phyloP scores from a whole-genome alignment of 2,329 filamentous ascomycete genomes.

The Chrysoporthe deuterocubensis region DNA sequence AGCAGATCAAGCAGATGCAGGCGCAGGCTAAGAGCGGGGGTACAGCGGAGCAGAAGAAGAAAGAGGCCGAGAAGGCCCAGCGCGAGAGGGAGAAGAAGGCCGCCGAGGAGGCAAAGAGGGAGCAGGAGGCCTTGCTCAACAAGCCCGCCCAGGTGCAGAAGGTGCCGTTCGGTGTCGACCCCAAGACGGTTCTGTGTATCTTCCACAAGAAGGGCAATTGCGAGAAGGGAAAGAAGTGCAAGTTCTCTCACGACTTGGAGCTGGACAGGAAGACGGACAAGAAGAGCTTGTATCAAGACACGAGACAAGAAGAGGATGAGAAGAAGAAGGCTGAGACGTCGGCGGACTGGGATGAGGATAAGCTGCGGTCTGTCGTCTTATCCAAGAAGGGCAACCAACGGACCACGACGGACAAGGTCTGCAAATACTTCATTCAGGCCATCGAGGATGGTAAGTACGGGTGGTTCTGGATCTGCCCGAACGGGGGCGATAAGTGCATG shows the following conservation, averaged over 20 bases:
- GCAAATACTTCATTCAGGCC: constrained; percentile 97
- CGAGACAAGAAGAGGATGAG: constrained; percentile 71
- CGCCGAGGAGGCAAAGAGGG: constrained; percentile 80
- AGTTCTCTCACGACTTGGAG: constrained; percentile 90
- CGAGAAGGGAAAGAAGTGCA: constrained; percentile 97
- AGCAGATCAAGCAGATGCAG: constrained; percentile 83
- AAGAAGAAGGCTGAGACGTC: constrained; percentile 90
- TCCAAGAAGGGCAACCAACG: constrained; percentile 97
- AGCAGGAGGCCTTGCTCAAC: constrained; percentile 81
- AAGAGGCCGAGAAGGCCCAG: constrained; percentile 65
- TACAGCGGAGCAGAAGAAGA: constrained; percentile 86
- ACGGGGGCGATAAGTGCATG: constrained; percentile 97
- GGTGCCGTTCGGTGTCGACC: constrained; percentile 95
- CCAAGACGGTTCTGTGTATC: constrained; percentile 94
- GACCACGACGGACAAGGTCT: constrained; percentile 96
- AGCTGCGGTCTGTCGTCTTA: constrained; percentile 84
- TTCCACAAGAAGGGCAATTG: constrained; percentile 98
- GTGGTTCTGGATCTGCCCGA: constrained; percentile 99
- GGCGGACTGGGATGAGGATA: constrained; percentile 97
- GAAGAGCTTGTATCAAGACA: constrained; percentile 88
- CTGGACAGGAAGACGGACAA: constrained; percentile 93
- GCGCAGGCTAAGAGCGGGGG: constrained; percentile 75
- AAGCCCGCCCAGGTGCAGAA: constrained; percentile 96
- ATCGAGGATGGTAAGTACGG: constrained; percentile 99
- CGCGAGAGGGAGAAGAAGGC: constrained; percentile 90